Base-by-base conservation (phyloP, 1,284 basidiomycete species). In the Mycosarcoma maydis region DNA sequence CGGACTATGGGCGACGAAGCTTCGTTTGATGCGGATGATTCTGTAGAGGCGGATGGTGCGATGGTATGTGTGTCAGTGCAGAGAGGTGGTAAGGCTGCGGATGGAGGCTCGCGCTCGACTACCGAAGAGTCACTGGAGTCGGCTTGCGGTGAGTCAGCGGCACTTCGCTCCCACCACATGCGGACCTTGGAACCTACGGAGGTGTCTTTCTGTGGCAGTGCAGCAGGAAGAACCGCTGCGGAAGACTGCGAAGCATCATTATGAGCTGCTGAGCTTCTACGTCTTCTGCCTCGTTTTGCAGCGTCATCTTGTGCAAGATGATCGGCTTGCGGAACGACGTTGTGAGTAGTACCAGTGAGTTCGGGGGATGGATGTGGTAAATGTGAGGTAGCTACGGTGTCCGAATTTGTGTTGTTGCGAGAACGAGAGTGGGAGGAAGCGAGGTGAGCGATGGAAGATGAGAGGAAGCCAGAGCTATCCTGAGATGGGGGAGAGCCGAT, bases 121-220 rank as follows among this genome's bases (percentile, higher is more conserved):
- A 60, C 43, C 10, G 66, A 55, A 20, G 47, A 29, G 29, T 53
- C 51, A 8, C 17, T 47, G 2, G 49, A 13, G 3, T 61, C 52
- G 22, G 27, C 33, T 17, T 57, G 49, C 4, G 60, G 57, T 9
- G 57, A 48, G 9, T 26, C 49, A 3, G 57, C 52, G 6, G 61
- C 60, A 30, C 58, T 60, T n/a, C 68, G 40, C 34, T 71, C 53
- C 68, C 68, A 71, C 68, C 68, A 71, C 62, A 71, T 71, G 29
- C 68, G 61, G n/a, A 66, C 61, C 30, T 66, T 66, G 39, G 67
- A 60, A 3, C 55, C 52, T 3, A 71, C 62, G 3, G 61, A 64
- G 4, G 67, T 58, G 16, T 62, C 66, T 23, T 69, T 69, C 17
- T 55, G 59, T 8, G 54, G 55, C 3, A 55, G 50, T 7, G 40